Percentiles rank a stretch among this genome's conserved stretches.
Evolutionary conservation across 768 basidiomycete species (phyloP).

Genomic region (Phanerodontia chrysosporium): DNA sequence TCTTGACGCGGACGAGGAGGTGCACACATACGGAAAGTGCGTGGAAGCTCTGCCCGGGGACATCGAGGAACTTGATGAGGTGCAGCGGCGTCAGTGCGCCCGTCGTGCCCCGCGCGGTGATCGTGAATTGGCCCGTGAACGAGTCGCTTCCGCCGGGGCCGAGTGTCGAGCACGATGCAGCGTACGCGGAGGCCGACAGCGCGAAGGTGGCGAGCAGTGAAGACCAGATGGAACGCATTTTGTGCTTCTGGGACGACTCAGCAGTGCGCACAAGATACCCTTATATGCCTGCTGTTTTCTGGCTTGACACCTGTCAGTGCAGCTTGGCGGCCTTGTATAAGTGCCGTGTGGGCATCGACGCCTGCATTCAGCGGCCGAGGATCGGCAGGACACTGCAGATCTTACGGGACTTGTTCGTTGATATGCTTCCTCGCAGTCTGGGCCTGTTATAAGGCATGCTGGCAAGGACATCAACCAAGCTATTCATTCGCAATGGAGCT

Average conservation of each 20-base stretch:
- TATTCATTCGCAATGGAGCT: no score
- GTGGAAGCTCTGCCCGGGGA: not conserved
- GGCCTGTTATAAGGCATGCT: no score
- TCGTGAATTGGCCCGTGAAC: slow-evolving; percentile 2
- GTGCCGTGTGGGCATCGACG: not conserved
- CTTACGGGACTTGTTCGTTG: not conserved
- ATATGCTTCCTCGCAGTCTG: no score
- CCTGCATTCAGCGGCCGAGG: not conserved
- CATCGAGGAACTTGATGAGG: not conserved
- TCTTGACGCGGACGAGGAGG: not conserved
- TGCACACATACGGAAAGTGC: slow-evolving; percentile 1
- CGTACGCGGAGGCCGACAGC: slow-evolving; percentile 3
- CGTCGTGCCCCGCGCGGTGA: slow-evolving; percentile 2
- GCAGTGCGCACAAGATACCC: not conserved
- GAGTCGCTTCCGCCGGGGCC: slow-evolving; percentile 8
- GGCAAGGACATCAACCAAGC: no score
- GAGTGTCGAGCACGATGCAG: slow-evolving; percentile 5
- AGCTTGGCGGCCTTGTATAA: not conserved
- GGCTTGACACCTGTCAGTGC: not conserved
- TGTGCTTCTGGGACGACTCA: not conserved
- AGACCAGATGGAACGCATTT: not conserved
- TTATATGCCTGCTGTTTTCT: not conserved
- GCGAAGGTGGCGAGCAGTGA: slow-evolving; percentile 2
- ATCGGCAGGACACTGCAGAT: not conserved
- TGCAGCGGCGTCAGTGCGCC: not conserved